Evolutionary conservation across 495 filamentous ascomycete genomes (phyloP).

Genomic region (Chlorociboria aeruginascens): DNA sequence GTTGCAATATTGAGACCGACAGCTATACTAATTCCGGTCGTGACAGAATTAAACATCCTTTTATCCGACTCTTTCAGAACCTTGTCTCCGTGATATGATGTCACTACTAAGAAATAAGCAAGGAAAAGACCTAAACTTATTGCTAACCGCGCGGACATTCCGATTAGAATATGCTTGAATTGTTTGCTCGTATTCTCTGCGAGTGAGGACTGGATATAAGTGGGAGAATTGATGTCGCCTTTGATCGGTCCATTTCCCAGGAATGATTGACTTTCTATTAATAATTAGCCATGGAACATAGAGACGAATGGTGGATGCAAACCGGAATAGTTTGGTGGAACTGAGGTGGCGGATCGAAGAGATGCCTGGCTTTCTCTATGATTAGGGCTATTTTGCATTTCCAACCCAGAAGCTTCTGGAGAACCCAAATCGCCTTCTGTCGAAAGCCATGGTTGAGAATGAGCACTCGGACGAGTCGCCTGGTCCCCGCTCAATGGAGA

Average conservation of each 20-base stretch:
- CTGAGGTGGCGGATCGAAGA: no score
- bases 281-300: no score
- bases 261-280: background rate
- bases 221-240: background rate
- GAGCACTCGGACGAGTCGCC: no score
- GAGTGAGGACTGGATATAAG: background rate
- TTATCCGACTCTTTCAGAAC: conserved; percentile 10
- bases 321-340: no score
- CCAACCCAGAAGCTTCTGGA: no score
- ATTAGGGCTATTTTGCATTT: no score
- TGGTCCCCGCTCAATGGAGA: no score
- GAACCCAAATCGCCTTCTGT: no score
- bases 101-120: conserved; percentile 5
- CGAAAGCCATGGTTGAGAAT: no score
- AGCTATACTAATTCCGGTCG: conserved; percentile 16
- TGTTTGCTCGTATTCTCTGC: conserved; percentile 15
- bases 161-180: conserved; percentile 15
- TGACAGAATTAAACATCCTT: conserved; percentile 17
- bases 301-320: no score
- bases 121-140: conserved; percentile 13
- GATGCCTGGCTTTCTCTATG: no score
- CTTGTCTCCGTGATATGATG: conserved; percentile 2
- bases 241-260: background rate
- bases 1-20: conserved; percentile 21
- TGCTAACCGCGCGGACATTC: conserved; percentile 10